phyloP scores from a whole-genome alignment of 83 land plant genomes.

The Picea abies region DNA sequence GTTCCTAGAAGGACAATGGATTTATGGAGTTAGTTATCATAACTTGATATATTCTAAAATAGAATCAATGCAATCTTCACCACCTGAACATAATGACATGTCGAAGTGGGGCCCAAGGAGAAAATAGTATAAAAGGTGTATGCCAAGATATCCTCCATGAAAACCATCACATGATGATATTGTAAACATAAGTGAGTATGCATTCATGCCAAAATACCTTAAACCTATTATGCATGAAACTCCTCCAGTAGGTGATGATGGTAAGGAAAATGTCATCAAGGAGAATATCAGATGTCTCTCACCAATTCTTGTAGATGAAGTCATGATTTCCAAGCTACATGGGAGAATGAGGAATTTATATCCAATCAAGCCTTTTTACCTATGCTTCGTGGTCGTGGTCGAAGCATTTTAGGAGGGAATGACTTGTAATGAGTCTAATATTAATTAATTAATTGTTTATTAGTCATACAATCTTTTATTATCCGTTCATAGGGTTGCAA shows the following conservation, averaged over 20 bases:
- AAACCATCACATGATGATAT: neutral
- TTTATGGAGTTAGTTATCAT: slow-evolving; percentile 91
- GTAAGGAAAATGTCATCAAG: slow-evolving; percentile 14
- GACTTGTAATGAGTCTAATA: too few relatives aligned
- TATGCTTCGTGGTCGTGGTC: too few relatives aligned
- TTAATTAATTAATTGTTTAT: too few relatives aligned
- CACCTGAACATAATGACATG: slow-evolving; percentile 42
- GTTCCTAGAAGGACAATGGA: slow-evolving; percentile 67
- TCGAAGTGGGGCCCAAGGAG: slow-evolving; percentile 29
- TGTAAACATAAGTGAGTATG: slow-evolving; percentile 13
- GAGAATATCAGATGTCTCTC: slow-evolving; percentile 48
- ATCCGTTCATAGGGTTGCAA: too few relatives aligned
- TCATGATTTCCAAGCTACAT: neutral
- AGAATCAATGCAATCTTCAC: slow-evolving; percentile 44
- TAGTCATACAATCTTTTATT: too few relatives aligned
- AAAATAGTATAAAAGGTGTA: neutral
- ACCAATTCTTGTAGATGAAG: slow-evolving; percentile 48
- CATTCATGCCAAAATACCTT: slow-evolving; percentile 55
- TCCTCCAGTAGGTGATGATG: too few relatives aligned
- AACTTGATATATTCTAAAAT: slow-evolving; percentile 83
- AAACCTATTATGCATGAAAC: slow-evolving; percentile 9
- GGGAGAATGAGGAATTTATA: too few relatives aligned
- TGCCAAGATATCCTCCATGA: neutral
- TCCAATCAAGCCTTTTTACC: too few relatives aligned
- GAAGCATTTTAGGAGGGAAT: too few relatives aligned